phyloP scores from a whole-genome alignment of 2,329 filamentous ascomycete genomes.

The Sarocladium brachiariae region DNA sequence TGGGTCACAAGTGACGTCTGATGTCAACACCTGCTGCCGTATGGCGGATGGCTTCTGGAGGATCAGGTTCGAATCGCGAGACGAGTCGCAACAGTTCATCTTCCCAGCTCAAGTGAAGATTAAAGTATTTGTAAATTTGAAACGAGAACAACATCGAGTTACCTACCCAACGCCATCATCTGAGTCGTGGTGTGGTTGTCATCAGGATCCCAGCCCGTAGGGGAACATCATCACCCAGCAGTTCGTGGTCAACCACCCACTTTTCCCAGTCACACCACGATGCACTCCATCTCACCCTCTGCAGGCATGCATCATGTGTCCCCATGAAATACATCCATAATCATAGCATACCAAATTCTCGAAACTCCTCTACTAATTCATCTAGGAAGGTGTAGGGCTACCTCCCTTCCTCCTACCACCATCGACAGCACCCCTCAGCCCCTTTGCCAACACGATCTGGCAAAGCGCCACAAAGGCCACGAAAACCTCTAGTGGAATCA shows the following conservation, averaged over 20 bases:
- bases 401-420: conserved; percentile 26
- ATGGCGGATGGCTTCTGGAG: no score
- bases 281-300: not conserved
- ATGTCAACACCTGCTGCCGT: no score
- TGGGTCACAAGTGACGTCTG: no score
- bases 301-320: no score
- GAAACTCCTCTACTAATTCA: not conserved
- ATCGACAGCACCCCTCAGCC: conserved; percentile 19
- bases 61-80: no score
- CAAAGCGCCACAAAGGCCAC: conserved; percentile 39
- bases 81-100: no score
- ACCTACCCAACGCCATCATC: not conserved
- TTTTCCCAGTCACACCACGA: no score
- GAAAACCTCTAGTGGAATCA: conserved; percentile 49
- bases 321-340: no score
- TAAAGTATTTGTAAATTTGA: no score
- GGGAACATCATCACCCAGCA: not conserved
- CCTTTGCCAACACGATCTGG: conserved; percentile 38
- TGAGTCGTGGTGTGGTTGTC: not conserved
- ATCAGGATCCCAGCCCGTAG: not conserved
- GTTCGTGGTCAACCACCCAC: no score
- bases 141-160: no score
- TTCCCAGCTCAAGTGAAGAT: no score
- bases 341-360: not conserved
- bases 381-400: conserved; percentile 22